Evolutionary conservation across 2,329 filamentous ascomycete genomes (phyloP).

Genomic region (Arthrinium phaeospermum): DNA sequence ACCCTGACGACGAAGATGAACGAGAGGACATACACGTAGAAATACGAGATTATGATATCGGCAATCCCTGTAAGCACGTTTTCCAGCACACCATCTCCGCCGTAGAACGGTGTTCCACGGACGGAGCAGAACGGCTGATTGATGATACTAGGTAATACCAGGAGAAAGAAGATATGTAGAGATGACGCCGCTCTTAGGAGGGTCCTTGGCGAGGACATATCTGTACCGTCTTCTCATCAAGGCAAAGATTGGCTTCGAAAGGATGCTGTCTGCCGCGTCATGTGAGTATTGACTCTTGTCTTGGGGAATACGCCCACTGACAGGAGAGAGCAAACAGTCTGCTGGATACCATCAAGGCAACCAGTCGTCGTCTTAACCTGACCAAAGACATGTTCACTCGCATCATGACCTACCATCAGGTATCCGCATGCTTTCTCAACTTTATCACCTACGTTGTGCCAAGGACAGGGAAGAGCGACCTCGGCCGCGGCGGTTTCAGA

Average conservation of each 20-base stretch:
- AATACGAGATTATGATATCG: not conserved
- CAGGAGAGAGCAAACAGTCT: not conserved
- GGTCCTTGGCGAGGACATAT: not conserved
- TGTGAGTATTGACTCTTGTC: not conserved
- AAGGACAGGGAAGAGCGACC: not conserved
- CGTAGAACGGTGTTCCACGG: no score
- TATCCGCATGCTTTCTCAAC: not conserved
- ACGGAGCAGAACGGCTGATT: not conserved
- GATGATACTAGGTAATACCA: not conserved
- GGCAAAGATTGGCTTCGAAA: not conserved
- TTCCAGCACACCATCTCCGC: not conserved
- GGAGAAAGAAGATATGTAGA: not conserved
- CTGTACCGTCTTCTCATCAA: not conserved
- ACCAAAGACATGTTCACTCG: not conserved
- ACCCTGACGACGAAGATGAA: not conserved
- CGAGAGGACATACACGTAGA: not conserved
- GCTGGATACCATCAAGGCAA: not conserved
- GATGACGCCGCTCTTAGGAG: not conserved
- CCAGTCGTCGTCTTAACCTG: not conserved
- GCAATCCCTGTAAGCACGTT: not conserved
- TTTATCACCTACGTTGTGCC: not conserved
- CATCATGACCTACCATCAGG: not conserved
- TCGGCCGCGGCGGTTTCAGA: not conserved
- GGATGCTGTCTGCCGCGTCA: not conserved
- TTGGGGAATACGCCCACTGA: not conserved